phyloP scores from a whole-genome alignment of 1,284 basidiomycete species.

The Peniophora sp. region DNA sequence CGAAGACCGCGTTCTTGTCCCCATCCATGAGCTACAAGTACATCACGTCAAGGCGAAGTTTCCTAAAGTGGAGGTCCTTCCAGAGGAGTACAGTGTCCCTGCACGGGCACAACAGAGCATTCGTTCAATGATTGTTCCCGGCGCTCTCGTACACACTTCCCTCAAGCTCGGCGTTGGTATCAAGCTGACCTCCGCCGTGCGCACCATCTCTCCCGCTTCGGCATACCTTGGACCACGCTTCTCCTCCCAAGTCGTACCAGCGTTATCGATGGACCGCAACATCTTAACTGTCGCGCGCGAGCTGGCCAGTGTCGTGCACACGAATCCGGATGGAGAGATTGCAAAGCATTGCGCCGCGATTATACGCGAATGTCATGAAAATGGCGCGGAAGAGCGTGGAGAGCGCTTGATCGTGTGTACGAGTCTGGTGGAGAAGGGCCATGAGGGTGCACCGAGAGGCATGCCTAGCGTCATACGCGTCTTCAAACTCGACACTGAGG shows the following conservation, averaged over 20 bases:
- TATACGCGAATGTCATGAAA: constrained; percentile 42
- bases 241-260: constrained; percentile 55
- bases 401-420: constrained; percentile 48
- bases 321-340: constrained; percentile 34
- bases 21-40: constrained; percentile 44
- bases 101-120: constrained; percentile 43
- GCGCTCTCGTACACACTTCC: constrained; percentile 29
- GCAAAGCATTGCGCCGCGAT: constrained; percentile 46
- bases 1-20: constrained; percentile 30
- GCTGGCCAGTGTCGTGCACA: constrained; percentile 39
- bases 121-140: constrained; percentile 42
- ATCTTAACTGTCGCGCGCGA: constrained; percentile 44
- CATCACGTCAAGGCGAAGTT: constrained; percentile 40
- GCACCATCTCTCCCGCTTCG: constrained; percentile 47
- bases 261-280: constrained; percentile 51
- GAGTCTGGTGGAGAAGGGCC: constrained; percentile 42
- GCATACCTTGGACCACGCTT: constrained; percentile 45
- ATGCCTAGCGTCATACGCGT: constrained; percentile 37
- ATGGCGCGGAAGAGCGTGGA: constrained; percentile 31
- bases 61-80: constrained; percentile 31
- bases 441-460: constrained; percentile 32
- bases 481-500: constrained; percentile 39
- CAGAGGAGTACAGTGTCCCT: constrained; percentile 30
- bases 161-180: constrained; percentile 45
- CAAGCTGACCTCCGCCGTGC: constrained; percentile 45